These are phyloP conservation scores for Flaveria brownii DNA, from an alignment of 129 eudicot species.

Conservation along the genomic window DNA sequence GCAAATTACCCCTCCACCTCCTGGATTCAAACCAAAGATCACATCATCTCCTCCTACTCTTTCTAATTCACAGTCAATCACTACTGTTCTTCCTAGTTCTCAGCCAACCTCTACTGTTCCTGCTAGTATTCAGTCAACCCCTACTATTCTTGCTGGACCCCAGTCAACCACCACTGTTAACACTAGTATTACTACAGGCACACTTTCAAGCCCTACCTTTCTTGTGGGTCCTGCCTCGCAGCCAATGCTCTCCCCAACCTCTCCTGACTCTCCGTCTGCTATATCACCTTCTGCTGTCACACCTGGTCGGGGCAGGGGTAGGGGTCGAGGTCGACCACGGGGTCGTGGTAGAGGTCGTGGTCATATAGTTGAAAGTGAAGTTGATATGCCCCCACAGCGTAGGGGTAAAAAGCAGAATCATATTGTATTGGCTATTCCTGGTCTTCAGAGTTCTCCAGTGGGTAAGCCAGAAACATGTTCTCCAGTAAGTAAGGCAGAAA, in stretches of 20 bases:
- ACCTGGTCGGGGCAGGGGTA: slow-evolving; percentile 42
- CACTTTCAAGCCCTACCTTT: slow-evolving; percentile 34
- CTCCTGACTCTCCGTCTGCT: slow-evolving; percentile 33
- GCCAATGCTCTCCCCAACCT: slow-evolving; percentile 28
- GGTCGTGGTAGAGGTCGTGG: slow-evolving; percentile 73
- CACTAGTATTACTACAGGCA: slow-evolving; percentile 20
- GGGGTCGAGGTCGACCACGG: slow-evolving; percentile 49
- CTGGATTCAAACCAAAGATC: slow-evolving; percentile 35
- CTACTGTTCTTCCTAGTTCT: slow-evolving; percentile 25
- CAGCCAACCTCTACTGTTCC: slow-evolving; percentile 24
- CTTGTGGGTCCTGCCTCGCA: slow-evolving; percentile 30
- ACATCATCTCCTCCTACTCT: slow-evolving; percentile 19
- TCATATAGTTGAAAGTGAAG: slow-evolving; percentile 51
- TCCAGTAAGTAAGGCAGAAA: slow-evolving; percentile 19
- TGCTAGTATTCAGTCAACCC: slow-evolving; percentile 21
- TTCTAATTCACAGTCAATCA: slow-evolving; percentile 22
- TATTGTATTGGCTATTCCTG: slow-evolving; percentile 40
- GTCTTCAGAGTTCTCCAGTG: slow-evolving; percentile 37
- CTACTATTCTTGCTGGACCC: slow-evolving; percentile 27
- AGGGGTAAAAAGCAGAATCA: slow-evolving; percentile 54
- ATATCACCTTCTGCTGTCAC: slow-evolving; percentile 37
- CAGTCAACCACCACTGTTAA: slow-evolving; percentile 7
- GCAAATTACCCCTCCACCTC: slow-evolving; percentile 32
- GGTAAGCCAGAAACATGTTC: slow-evolving; percentile 25
- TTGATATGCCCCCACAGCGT: slow-evolving; percentile 40